Evolutionary conservation across 83 land plant genomes (phyloP).

Genomic region (Diphasiastrum complanatum): DNA sequence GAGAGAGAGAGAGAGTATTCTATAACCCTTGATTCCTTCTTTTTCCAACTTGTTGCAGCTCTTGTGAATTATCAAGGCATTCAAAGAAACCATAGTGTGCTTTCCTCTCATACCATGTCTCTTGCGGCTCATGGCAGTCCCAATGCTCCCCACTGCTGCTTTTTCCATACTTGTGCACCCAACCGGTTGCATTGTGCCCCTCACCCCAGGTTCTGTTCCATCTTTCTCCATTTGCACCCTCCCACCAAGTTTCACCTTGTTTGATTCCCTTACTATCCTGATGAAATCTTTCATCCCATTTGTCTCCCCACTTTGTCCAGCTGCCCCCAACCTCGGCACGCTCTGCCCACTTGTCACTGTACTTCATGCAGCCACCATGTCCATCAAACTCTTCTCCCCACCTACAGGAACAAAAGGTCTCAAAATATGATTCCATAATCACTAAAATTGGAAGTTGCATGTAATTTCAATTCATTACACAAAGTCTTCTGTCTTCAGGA

Average conservation of each 20-base stretch:
- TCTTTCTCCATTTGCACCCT: conserved; percentile 68
- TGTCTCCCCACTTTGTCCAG: conserved; percentile 98
- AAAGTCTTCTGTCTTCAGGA: too few relatives aligned
- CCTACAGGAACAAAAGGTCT: conserved; percentile 29
- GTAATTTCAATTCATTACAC: too few relatives aligned
- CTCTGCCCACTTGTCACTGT: conserved; percentile 99
- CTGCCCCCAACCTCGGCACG: conserved; percentile 54
- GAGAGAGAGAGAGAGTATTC: too few relatives aligned
- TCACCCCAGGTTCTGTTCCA: conserved; percentile 99
- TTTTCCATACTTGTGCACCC: conserved; percentile 96
- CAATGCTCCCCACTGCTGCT: conserved; percentile 98
- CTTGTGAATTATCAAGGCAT: conserved; percentile 75
- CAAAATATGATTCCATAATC: background rate
- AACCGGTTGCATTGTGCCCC: conserved; percentile 84
- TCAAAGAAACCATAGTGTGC: conserved; percentile 84
- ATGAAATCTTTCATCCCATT: conserved; percentile 94
- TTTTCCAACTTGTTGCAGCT: conserved; percentile 55
- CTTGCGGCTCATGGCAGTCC: conserved; percentile 82
- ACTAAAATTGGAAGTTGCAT: background rate
- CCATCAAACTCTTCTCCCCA: conserved; percentile 99
- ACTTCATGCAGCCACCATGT: conserved; percentile 74
- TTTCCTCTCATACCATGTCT: conserved; percentile 86
- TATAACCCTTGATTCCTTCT: too few relatives aligned
- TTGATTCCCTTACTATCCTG: conserved; percentile 60
- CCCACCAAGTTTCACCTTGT: conserved; percentile 99